A percentile compares a stretch with the other conserved stretches of the same genome.
phyloP scores from a whole-genome alignment of 208 protist species.

The Wallacemonas sp. region DNA sequence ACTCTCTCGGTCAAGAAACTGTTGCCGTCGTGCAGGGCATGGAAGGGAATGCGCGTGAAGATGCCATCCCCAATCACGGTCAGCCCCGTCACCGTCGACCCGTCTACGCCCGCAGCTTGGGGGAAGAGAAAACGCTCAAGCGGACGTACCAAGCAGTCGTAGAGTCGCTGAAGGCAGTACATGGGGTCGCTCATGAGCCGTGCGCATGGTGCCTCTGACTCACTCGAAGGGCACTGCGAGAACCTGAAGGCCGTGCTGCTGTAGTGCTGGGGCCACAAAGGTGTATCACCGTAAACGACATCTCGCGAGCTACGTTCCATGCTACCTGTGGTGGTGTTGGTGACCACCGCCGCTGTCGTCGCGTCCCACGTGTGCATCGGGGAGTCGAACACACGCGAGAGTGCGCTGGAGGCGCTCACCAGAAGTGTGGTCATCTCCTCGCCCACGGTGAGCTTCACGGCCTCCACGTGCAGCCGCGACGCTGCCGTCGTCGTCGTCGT shows the following conservation, averaged over 20 bases:
- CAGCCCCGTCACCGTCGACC: conserved; percentile 17
- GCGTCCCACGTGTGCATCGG: conserved; percentile 18
- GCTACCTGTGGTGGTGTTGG: too few species aligned
- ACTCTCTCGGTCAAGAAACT: conserved; percentile 28
- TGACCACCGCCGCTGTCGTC: too few species aligned
- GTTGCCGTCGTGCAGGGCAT: conserved; percentile 42
- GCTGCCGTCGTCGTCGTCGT: not conserved
- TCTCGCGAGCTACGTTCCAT: too few species aligned
- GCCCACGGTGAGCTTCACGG: not conserved
- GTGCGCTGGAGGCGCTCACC: conserved; percentile 22
- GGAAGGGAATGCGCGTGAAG: conserved; percentile 49
- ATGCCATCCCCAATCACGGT: conserved; percentile 54
- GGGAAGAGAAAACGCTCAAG: conserved; percentile 16
- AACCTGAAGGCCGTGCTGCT: conserved; percentile 43
- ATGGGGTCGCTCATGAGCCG: too few species aligned
- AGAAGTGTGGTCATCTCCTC: conserved; percentile 11
- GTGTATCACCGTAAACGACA: conserved; percentile 50
- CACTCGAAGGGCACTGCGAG: too few species aligned
- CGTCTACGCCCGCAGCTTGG: not conserved
- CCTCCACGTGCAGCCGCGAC: conserved; percentile 6
- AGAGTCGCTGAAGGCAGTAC: conserved; percentile 39
- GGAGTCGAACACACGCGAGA: conserved; percentile 27
- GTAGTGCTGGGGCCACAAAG: conserved; percentile 61
- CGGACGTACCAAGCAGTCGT: conserved; percentile 36
- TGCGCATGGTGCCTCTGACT: too few species aligned